Base-by-base conservation (phyloP, 768 basidiomycete genomes). In the Leccinum broughii region DNA sequence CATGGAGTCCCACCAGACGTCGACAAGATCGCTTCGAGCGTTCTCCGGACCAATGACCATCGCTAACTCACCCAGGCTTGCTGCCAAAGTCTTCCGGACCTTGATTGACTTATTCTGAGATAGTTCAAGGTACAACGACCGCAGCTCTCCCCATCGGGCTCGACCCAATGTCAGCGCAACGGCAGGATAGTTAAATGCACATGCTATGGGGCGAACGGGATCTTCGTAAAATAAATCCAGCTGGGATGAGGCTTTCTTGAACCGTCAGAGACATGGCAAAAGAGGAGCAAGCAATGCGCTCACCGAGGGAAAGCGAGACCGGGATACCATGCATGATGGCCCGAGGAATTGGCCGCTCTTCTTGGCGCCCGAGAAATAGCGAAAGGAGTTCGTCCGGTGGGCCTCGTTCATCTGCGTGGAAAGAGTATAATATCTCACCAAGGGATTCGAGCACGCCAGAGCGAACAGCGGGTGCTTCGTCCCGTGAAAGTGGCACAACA, bases 181-280 rank as follows among this genome's bases (percentile, higher is more conserved):
- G 6, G 94, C 95, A 24, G 96, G 96, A 69, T 91, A 90, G 75
- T 97, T 93, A 76, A 93, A 94, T 6, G 91, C 91, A 70, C 89
- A 90, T 48, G 92, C 85, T 22, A 92, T 77, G 2, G 89, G 83
- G 11, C 92, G 85, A 53, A 88, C 83, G 4, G 86, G 83, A 69
- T 93, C 89, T 41, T 81, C 78, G 67, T 80, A 83, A 67, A 85
- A 83, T 37, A 77, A 73, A 57, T 82, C 80, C 61, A 80, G 59
- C 49, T 75, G 62, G 49, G 68, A 62, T 13, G 60, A 51, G 6
- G 51, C 74, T 75, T 62, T 3, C 39, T 51, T 26, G 39, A 39
- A 44, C 15, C 4, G 15, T 68, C 57, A 72, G 56, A 37, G 54
- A 24, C 22, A 7, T 35, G 28, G 15, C 26, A 48, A 3, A 57